Base-by-base conservation (phyloP, 108 stramenopile species). In the Aurantiochytrium sp. region DNA sequence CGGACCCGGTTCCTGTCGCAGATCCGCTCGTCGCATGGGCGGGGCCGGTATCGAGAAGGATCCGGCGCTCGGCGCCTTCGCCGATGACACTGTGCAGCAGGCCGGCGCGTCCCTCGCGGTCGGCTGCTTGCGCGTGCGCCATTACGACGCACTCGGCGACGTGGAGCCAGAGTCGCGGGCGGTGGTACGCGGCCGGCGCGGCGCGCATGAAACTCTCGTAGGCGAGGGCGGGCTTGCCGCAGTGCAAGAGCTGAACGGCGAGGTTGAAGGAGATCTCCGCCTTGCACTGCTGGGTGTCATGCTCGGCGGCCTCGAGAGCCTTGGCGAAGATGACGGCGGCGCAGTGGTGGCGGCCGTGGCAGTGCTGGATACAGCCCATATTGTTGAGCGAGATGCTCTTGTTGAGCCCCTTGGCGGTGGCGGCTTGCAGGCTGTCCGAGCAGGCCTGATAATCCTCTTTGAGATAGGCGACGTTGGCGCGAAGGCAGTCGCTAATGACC, bases 101-200 rank as follows among this genome's bases (percentile, higher is more conserved):
- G 36, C 73, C 45, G 19, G n/a, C 45, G 10, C 73, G 45, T 1
- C 45, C 73, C 8, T 81, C 73, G 6, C 30, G 45, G 19, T 81
- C 42, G 10, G 45, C 6, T 6, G 34, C 10, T 42, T 81, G 73
- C 42, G 73, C 73, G 73, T 81, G 73, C 6, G 73, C 21, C 73
- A 81, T 81, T 0, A 81, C 73, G 6, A 81, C 73, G 45, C 73
- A 81, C 45, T 81, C 73, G 6, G 73, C 73, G 8, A 81, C 30
- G 45, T 81, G 73, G 8, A 81, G 45, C 73, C 73, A 81, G 6
- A 81, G 45, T 12, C 73, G 39, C 2, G 73, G 73, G 12, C 73
- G 73, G 45, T 81, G 73, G 4, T 81, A 81, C 10, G 42, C 45
- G 24, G 73, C 39, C 6, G 39, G 39, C 27, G 73, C 73, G 30